Evolutionary conservation across 2,329 filamentous ascomycete species (phyloP).

Genomic region (Myriosclerotinia curreyana): DNA sequence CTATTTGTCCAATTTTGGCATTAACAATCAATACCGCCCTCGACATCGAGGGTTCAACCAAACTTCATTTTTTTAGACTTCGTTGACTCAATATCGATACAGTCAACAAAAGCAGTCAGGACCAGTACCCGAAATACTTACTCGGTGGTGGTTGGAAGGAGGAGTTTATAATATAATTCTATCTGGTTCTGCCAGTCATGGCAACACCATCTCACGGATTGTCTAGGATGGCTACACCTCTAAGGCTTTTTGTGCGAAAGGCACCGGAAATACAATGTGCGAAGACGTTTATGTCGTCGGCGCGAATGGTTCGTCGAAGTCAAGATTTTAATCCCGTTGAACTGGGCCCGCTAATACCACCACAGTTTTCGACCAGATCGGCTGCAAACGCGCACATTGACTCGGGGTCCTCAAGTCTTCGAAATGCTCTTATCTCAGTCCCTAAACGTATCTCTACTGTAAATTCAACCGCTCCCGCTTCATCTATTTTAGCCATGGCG

Average conservation of each 20-base stretch:
- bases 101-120: not conserved
- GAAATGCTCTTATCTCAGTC: not conserved
- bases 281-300: slow-evolving; percentile 3
- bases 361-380: slow-evolving; percentile 18
- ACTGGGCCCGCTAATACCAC: slow-evolving; percentile 3
- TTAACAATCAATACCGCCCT: not conserved
- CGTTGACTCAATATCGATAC: not conserved
- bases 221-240: slow-evolving; percentile 16
- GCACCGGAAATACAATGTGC: slow-evolving; percentile 6
- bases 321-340: not conserved
- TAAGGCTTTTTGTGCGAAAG: slow-evolving; percentile 13
- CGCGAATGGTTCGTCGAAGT: slow-evolving; percentile 15
- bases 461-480: slow-evolving; percentile 28
- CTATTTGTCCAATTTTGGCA: slow-evolving; percentile 7
- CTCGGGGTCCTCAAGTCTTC: not conserved
- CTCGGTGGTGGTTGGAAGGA: slow-evolving; percentile 23
- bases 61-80: not conserved
- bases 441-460: slow-evolving; percentile 25
- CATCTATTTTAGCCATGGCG: slow-evolving; percentile 20
- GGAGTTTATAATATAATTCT: slow-evolving; percentile 13
- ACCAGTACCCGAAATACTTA: not conserved
- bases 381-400: slow-evolving; percentile 23
- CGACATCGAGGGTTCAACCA: slow-evolving; percentile 10
- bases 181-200: slow-evolving; percentile 21
- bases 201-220: slow-evolving; percentile 12